A percentile compares a stretch with the other conserved stretches of the same genome.
Conservation (phyloP, 2,329 filamentous ascomycete species). For the Coleophoma eucalyptorum region DNA sequence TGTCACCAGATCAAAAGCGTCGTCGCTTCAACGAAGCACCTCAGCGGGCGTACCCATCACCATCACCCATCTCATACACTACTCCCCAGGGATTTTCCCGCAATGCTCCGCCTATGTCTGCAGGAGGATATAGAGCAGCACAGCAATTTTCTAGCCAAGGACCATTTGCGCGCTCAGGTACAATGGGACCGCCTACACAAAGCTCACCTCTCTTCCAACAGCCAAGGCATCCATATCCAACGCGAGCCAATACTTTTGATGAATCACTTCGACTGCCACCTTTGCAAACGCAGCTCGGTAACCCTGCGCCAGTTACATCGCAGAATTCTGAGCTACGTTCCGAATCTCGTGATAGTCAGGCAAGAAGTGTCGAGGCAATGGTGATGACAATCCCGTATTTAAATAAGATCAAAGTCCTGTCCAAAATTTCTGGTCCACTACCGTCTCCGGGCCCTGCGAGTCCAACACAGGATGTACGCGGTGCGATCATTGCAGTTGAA, state of each 20-base stretch:
- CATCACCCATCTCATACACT: constrained; percentile 31
- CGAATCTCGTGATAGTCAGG: constrained; percentile 29
- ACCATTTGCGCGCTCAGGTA: constrained; percentile 13
- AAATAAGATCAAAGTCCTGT: constrained; percentile 73
- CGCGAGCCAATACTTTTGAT: constrained; percentile 20
- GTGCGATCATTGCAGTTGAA: constrained; percentile 80
- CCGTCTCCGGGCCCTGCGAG: constrained; percentile 31
- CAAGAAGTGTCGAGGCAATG: constrained; percentile 58
- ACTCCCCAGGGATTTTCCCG: constrained; percentile 18
- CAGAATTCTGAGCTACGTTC: constrained; percentile 28
- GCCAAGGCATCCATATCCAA: constrained; percentile 17
- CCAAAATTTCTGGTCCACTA: constrained; percentile 70
- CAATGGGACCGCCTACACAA: constrained; percentile 25
- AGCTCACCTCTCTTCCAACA: constrained; percentile 21
- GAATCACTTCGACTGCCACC: constrained; percentile 30
- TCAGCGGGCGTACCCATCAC: constrained; percentile 32
- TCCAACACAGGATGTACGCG: constrained; percentile 48
- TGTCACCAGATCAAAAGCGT: constrained; percentile 55
- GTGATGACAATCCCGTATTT: constrained; percentile 72
- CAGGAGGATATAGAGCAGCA: constrained; percentile 31
- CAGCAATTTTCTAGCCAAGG: constrained; percentile 24
- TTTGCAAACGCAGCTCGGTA: constrained; percentile 27
- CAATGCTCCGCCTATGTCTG: constrained; percentile 22
- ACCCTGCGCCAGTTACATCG: constrained; percentile 29
- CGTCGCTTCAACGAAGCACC: constrained; percentile 52